These are phyloP conservation scores for Ceriops decandra DNA, from an alignment of 345 rosid genomes.

Conservation along the genomic window DNA sequence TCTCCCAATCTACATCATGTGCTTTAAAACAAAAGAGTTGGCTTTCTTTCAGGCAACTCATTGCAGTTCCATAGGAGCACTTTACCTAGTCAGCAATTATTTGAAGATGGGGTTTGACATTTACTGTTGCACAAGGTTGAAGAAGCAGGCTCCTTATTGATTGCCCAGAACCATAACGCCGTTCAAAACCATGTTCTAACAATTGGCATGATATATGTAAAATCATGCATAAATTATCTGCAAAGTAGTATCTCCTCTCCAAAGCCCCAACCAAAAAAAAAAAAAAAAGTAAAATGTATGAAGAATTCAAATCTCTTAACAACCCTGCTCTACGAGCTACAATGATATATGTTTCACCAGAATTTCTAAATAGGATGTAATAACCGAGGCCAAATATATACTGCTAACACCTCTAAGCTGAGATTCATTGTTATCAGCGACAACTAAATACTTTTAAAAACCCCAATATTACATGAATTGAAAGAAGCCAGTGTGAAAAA, in stretches of 20 bases:
- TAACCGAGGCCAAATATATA: neutral
- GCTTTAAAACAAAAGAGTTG: constrained; percentile 88
- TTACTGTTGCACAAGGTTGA: constrained; percentile 81
- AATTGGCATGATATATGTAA: neutral
- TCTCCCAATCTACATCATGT: constrained; percentile 66
- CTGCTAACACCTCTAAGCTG: neutral
- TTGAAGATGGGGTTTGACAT: constrained; percentile 88
- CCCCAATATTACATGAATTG: neutral
- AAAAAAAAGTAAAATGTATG: neutral
- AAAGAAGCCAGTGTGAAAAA: neutral
- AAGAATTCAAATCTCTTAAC: neutral
- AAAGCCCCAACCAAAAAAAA: neutral
- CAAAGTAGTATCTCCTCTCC: neutral
- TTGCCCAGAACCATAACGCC: constrained; percentile 45
- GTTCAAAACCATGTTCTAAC: neutral
- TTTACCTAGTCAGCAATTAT: constrained; percentile 84
- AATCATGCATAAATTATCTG: neutral
- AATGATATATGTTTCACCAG: neutral
- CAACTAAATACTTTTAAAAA: too few species aligned
- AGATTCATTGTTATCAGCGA: neutral
- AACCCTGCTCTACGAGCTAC: neutral
- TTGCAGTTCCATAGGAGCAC: constrained; percentile 96
- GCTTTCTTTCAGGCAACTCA: constrained; percentile 78
- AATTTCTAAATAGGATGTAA: too few species aligned
- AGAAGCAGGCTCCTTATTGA: constrained; percentile 77